These are phyloP conservation scores for Apostasia shenzhenica DNA, from an alignment of 106 monocot species.

Conservation along the genomic window DNA sequence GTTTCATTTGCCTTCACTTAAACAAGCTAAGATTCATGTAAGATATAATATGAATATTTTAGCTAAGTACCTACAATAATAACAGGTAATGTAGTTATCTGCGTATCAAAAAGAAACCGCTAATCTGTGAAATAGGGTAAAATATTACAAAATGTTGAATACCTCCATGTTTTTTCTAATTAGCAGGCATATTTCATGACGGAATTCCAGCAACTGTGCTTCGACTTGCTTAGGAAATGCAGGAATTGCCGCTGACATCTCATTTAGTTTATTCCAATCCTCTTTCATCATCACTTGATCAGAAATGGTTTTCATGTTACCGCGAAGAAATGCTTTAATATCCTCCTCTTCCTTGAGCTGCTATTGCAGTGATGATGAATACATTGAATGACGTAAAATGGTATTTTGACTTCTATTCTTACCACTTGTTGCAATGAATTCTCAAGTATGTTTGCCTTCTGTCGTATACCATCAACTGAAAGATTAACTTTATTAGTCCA, in stretches of 20 bases:
- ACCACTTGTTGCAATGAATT: slow-evolving; percentile 66
- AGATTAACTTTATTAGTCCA: not conserved
- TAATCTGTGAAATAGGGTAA: too few species aligned
- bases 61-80: not conserved
- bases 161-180: slow-evolving; percentile 68
- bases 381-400: slow-evolving; percentile 6
- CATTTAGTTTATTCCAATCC: slow-evolving; percentile 40
- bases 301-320: slow-evolving; percentile 44
- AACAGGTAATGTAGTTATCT: not conserved
- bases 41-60: not conserved
- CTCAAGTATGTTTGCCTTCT: slow-evolving; percentile 61
- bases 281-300: slow-evolving; percentile 40
- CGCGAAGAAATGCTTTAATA: slow-evolving; percentile 60
- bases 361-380: slow-evolving; percentile 8
- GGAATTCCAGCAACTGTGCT: slow-evolving; percentile 38
- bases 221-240: slow-evolving; percentile 49
- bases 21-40: not conserved
- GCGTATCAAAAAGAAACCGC: not conserved
- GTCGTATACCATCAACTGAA: slow-evolving; percentile 73
- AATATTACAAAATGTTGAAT: not conserved
- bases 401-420: slow-evolving; percentile 2
- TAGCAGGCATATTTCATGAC: slow-evolving; percentile 29
- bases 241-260: slow-evolving; percentile 45
- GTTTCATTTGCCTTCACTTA: not conserved
- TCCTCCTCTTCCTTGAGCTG: slow-evolving; percentile 81